These are phyloP conservation scores for Taiozyma sp. DNA, from an alignment of 1,139 yeast species.

Conservation along the genomic window DNA sequence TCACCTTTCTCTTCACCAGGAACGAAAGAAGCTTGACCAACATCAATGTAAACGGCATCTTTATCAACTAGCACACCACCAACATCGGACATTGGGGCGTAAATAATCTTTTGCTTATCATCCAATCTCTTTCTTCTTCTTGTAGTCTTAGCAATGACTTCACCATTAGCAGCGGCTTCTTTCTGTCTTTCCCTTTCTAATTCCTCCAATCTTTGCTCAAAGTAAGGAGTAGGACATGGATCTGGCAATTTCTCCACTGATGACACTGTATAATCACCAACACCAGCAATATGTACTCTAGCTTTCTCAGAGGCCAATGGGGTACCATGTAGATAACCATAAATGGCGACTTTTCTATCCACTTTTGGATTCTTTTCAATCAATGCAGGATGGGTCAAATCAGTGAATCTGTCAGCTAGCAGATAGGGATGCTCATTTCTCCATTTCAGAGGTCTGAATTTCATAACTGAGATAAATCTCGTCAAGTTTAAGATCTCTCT, in stretches of 20 bases:
- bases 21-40: constrained; percentile 57
- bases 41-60: constrained; percentile 95
- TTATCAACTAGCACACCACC: constrained; percentile 96
- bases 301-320: constrained; percentile 71
- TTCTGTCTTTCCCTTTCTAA: constrained; percentile 65
- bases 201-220: constrained; percentile 80
- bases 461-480: constrained; percentile 94
- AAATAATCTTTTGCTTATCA: constrained; percentile 88
- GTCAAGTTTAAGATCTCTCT: constrained; percentile 89
- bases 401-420: constrained; percentile 90
- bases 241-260: constrained; percentile 88
- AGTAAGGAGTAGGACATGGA: constrained; percentile 97
- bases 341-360: constrained; percentile 85
- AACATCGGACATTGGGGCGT: constrained; percentile 99
- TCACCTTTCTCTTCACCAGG: constrained; percentile 67
- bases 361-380: constrained; percentile 75
- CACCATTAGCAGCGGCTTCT: constrained; percentile 54
- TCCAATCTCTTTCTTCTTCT: constrained; percentile 87
- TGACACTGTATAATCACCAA: constrained; percentile 78
- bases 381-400: constrained; percentile 84
- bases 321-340: constrained; percentile 94
- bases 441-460: constrained; percentile 97
- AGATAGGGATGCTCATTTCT: constrained; percentile 96
- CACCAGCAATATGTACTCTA: constrained; percentile 90
- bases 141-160: constrained; percentile 43